Percentiles rank a stretch among this genome's conserved stretches.
phyloP scores from a whole-genome alignment of 2,329 filamentous ascomycete species.

The Aspergillus clavatus region DNA sequence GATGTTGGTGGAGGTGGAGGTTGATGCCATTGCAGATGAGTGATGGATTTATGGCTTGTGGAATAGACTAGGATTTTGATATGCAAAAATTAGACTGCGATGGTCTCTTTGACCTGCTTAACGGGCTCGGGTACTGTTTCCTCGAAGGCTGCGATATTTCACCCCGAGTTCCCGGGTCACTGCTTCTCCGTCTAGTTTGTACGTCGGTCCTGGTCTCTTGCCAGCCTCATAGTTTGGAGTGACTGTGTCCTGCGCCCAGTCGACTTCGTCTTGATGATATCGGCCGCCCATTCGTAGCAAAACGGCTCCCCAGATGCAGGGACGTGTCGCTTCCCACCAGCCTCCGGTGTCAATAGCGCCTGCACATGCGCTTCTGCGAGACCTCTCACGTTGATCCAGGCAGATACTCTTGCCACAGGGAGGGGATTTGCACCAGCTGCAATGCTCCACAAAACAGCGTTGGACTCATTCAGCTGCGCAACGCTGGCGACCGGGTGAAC shows the following conservation, averaged over 20 bases:
- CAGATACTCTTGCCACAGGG: constrained; percentile 27
- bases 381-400: constrained; percentile 46
- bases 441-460: constrained; percentile 40
- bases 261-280: constrained; percentile 6
- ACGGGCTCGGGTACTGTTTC: constrained; percentile 20
- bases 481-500: constrained; percentile 35
- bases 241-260: constrained; percentile 15
- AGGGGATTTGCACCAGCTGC: constrained; percentile 30
- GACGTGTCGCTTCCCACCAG: constrained; percentile 31
- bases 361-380: constrained; percentile 42
- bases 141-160: constrained; percentile 25
- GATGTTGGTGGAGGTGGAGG: constrained; percentile 40
- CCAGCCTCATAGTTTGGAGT: constrained; percentile 22
- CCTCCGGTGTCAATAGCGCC: constrained; percentile 34
- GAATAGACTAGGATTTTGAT: neutral
- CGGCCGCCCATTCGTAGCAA: constrained; percentile 39
- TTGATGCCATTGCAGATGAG: constrained; percentile 30
- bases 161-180: constrained; percentile 39
- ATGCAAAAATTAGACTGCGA: neutral
- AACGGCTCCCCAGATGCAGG: constrained; percentile 42
- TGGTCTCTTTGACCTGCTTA: constrained; percentile 9
- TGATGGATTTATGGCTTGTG: neutral
- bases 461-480: constrained; percentile 41
- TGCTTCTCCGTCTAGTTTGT: constrained; percentile 42
- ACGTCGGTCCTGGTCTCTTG: constrained; percentile 26